Base-by-base conservation (phyloP, 495 filamentous ascomycete species). In the Lineolata rhizophorae region DNA sequence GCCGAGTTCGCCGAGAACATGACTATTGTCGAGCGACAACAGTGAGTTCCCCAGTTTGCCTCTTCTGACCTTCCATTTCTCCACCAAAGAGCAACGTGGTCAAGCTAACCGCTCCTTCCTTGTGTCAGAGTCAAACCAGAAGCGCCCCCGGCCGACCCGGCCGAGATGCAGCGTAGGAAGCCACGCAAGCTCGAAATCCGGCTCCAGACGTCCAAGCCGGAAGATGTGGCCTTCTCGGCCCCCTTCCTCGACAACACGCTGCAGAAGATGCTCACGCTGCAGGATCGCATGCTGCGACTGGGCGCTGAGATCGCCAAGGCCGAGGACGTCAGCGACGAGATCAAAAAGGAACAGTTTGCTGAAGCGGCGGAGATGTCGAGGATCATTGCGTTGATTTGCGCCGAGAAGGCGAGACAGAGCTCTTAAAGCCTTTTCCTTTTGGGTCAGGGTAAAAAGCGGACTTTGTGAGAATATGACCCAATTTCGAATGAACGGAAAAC, bases 171-270 rank as follows among this genome's bases (percentile, higher is more conserved):
- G 4, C 2, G 14, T 26, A 15, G 28, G 30, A 32, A 37, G 4
- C 52, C 52, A 4, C 42, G 52, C 12, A 56, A 56, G 30, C 51
- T 56, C 27, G 52, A 56, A 21, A 51, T 56, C 35, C 45, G 52
- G 2, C 46, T 54, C 10, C 45, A 40, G 3, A 27, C 24, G 11
- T 27, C 29, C 20, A 37, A 34, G 22, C 29, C 38, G 9, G 46
- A 53, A 19, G 33, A 39, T 32, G 35, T 56, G 29, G 41, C 47
- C 31, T 56, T 56, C 44, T 49, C 45, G 4, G 49, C 52, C 3
- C 49, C 52, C 6, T 56, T 56, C 43, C 48, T 56, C 32, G 52
- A 56, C 48, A 56, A 54, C 40, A 52, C 51, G 10, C 44, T 56
- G 13, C 29, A 40, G 24, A 56, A 56, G 46, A 50, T 56, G 41